These are phyloP conservation scores for Verticillium dahliae DNA, from an alignment of 2,329 filamentous ascomycete species.

Conservation along the genomic window DNA sequence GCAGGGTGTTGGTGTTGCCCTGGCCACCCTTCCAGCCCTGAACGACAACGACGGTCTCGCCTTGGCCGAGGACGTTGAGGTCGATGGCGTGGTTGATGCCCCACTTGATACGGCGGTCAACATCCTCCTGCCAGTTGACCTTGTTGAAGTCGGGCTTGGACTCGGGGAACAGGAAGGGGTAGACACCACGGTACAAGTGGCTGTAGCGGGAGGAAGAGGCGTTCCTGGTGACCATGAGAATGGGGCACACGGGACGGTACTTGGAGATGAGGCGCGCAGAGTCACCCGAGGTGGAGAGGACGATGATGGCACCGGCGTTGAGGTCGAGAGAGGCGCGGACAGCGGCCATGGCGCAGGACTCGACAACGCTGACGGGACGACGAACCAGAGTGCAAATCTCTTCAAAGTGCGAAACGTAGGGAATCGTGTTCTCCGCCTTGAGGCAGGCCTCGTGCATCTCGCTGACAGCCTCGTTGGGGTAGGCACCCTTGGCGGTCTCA, in stretches of 20 bases:
- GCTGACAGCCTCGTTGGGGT: constrained; percentile 82
- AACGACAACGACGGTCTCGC: constrained; percentile 73
- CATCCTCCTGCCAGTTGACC: constrained; percentile 97
- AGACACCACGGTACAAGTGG: constrained; percentile 95
- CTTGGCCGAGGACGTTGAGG: constrained; percentile 67
- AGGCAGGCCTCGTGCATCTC: constrained; percentile 99
- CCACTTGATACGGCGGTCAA: constrained; percentile 96
- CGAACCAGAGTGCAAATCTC: constrained; percentile 81
- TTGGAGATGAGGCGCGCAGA: constrained; percentile 95
- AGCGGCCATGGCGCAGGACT: constrained; percentile 95
- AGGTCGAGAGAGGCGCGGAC: constrained; percentile 94
- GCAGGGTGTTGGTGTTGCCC: constrained; percentile 82
- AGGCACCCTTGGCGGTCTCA: constrained; percentile 96
- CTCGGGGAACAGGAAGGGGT: constrained; percentile 93
- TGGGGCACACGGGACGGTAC: constrained; percentile 97
- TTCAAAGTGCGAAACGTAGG: constrained; percentile 94
- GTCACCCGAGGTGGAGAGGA: constrained; percentile 90
- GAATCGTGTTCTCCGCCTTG: constrained; percentile 93
- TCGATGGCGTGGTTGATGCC: constrained; percentile 81
- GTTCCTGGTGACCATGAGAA: constrained; percentile 97
- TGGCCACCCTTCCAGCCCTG: constrained; percentile 90
- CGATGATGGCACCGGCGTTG: constrained; percentile 92
- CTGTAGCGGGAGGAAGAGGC: constrained; percentile 77
- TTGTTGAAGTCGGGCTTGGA: constrained; percentile 89
- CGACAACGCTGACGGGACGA: constrained; percentile 78